Percentiles rank a stretch among this genome's conserved stretches.
These are phyloP conservation scores for Rhizoclosmatium globosum DNA, from an alignment of 192 early-diverging fungal species.

Conservation along the genomic window DNA sequence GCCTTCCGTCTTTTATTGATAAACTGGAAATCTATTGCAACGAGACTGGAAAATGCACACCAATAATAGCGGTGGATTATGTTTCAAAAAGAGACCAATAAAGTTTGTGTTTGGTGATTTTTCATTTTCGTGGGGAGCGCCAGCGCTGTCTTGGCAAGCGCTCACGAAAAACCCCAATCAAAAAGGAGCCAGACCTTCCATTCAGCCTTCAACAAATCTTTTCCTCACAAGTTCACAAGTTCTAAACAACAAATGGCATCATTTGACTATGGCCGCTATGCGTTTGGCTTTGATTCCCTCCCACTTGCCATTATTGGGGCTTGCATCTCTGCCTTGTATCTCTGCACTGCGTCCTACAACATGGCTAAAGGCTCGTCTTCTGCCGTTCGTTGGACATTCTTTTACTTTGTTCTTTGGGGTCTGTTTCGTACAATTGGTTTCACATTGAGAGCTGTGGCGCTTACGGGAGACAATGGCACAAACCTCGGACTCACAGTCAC, in stretches of 20 bases:
- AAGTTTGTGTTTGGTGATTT: not conserved
- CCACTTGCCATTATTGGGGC: not conserved
- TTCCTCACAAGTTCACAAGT: not conserved
- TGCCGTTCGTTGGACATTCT: not conserved
- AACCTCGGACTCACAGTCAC: not conserved
- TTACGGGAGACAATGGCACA: not conserved
- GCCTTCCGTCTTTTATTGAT: too few relatives aligned
- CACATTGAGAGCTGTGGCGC: slow-evolving; percentile 5
- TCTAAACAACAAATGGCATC: not conserved
- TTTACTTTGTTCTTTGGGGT: not conserved
- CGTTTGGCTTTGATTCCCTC: not conserved
- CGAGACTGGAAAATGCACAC: too few relatives aligned
- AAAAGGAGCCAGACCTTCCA: not conserved
- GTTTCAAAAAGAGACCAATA: too few relatives aligned
- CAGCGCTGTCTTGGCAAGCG: not conserved
- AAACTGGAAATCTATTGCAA: too few relatives aligned
- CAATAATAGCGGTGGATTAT: too few relatives aligned
- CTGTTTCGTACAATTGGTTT: slow-evolving; percentile 2
- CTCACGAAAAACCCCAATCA: not conserved
- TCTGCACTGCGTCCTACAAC: not conserved
- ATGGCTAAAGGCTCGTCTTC: not conserved
- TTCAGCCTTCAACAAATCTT: not conserved
- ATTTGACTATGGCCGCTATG: not conserved
- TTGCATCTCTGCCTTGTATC: not conserved
- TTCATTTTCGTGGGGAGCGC: not conserved